phyloP scores from a whole-genome alignment of 352 stramenopile genomes.

The Phytophthora citrophthora region DNA sequence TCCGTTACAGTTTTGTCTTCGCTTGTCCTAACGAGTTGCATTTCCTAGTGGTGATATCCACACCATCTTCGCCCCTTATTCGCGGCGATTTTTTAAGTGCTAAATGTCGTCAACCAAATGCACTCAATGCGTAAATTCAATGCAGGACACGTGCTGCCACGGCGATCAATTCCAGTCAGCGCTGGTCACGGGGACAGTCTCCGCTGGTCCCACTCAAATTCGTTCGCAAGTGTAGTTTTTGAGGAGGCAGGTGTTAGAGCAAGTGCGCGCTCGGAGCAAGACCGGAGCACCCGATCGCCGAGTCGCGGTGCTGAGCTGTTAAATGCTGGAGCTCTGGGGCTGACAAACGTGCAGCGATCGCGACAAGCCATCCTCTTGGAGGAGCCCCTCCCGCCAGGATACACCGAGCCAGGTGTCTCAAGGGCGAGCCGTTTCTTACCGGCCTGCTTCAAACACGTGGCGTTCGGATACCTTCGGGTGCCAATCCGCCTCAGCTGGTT shows the following conservation, averaged over 20 bases:
- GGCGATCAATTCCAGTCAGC: conserved; percentile 4
- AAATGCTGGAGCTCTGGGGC: conserved; percentile 14
- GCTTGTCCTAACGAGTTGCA: too few species aligned
- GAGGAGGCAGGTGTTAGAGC: conserved; percentile 25
- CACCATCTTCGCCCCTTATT: background rate
- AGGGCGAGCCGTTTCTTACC: conserved; percentile 7
- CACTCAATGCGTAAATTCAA: background rate
- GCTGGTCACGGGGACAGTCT: background rate
- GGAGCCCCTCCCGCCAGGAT: conserved; percentile 10
- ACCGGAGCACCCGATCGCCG: conserved; percentile 16
- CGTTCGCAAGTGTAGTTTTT: conserved; percentile 37
- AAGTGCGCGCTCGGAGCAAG: conserved; percentile 18
- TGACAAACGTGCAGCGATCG: conserved; percentile 4
- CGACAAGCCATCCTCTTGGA: background rate
- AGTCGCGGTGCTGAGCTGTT: conserved; percentile 13
- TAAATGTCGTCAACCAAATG: background rate
- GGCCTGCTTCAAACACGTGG: conserved; percentile 11
- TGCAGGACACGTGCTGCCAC: conserved; percentile 1
- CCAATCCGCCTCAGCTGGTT: conserved; percentile 5
- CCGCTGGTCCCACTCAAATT: conserved; percentile 13
- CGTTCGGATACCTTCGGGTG: conserved; percentile 1
- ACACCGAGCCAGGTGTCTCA: conserved; percentile 19
- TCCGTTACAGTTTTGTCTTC: background rate
- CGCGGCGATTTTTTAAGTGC: background rate
- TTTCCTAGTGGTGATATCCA: too few species aligned